Base-by-base conservation (phyloP, 1,284 basidiomycete genomes). In the Psilocybe mexicana region DNA sequence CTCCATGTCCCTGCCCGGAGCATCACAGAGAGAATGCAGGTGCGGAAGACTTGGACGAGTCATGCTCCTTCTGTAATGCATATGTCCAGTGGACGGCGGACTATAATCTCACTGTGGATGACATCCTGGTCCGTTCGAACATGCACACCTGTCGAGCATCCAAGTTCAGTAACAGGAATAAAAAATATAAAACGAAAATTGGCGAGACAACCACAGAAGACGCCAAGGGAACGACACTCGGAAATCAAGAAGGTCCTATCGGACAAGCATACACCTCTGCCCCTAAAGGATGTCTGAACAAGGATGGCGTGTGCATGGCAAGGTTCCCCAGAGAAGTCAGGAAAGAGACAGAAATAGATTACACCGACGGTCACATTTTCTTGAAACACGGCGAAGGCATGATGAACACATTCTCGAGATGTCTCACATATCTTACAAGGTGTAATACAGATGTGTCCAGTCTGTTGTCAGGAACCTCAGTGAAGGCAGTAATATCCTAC, bases 401-500 rank as follows among this genome's bases (percentile, higher is more conserved):
- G 57, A 59, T 71, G 2, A 72, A 72, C 43, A 71, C 65, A 0
- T 61, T 68, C 12, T 62, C 61, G 0, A 58, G 61, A 12, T 2
- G 50, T 6, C 11, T 70, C 0, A 61, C 64, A 0, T 70, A 66
- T 48, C 14, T 69, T 0, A 12, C 65, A 3, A 2, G 67, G 25
- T 69, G 65, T 42, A 72, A 72, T 33, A 69, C 64, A 7, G 70
- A 73, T 60, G 63, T 67, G 1, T 68, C 67, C 8, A 65, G 63
- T 57, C 51, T 73, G 8, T 25, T 65, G n/a, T 72, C 69, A 1
- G 70, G 71, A 1, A 74, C 72, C 6, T 63, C 70, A 6, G 62
- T 73, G 0, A 74, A 74, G 53, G 68, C 65, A 10, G 64, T 69
- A 3, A 57, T 73, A 1, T 62, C 59, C 0, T 74, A 74, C 63